A percentile compares a stretch with the other conserved stretches of the same genome.
Conservation (phyloP, 331 rosid genomes). For the Phaseolus coccineus region DNA sequence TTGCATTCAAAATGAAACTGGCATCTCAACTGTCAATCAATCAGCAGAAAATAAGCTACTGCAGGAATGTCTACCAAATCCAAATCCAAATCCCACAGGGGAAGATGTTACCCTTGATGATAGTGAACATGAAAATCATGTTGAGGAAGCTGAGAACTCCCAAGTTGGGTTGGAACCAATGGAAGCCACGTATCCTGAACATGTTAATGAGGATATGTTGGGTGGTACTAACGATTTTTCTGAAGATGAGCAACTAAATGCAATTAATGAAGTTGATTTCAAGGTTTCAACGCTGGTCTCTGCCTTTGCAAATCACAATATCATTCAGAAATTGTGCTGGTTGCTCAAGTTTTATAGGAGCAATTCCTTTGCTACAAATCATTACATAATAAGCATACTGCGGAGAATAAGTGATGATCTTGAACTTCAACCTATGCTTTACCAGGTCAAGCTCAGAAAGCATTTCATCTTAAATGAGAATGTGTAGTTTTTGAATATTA, state of each 20-base stretch:
- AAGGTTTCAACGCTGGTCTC: constrained; percentile 77
- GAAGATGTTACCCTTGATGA: constrained; percentile 46
- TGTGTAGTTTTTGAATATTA: constrained; percentile 31
- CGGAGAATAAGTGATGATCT: constrained; percentile 81
- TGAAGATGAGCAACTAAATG: constrained; percentile 72
- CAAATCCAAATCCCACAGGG: constrained; percentile 46
- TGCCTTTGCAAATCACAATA: constrained; percentile 71
- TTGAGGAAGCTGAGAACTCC: constrained; percentile 45
- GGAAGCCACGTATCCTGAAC: constrained; percentile 46
- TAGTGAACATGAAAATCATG: constrained; percentile 42
- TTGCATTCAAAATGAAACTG: constrained; percentile 53
- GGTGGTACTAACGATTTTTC: constrained; percentile 64
- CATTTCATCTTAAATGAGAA: constrained; percentile 38
- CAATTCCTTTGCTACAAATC: constrained; percentile 75
- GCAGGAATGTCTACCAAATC: constrained; percentile 43
- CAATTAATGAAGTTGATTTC: constrained; percentile 82
- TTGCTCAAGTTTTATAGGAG: constrained; percentile 93
- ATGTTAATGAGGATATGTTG: constrained; percentile 56
- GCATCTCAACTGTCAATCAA: constrained; percentile 50
- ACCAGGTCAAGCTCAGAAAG: constrained; percentile 70
- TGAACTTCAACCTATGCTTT: constrained; percentile 90
- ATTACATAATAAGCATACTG: constrained; percentile 78
- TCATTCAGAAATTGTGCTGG: constrained; percentile 91
- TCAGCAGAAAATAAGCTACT: constrained; percentile 47
- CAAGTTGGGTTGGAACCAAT: constrained; percentile 44